Base-by-base conservation (phyloP, 2,329 filamentous ascomycete genomes). In the Ophiostoma ulmi region DNA sequence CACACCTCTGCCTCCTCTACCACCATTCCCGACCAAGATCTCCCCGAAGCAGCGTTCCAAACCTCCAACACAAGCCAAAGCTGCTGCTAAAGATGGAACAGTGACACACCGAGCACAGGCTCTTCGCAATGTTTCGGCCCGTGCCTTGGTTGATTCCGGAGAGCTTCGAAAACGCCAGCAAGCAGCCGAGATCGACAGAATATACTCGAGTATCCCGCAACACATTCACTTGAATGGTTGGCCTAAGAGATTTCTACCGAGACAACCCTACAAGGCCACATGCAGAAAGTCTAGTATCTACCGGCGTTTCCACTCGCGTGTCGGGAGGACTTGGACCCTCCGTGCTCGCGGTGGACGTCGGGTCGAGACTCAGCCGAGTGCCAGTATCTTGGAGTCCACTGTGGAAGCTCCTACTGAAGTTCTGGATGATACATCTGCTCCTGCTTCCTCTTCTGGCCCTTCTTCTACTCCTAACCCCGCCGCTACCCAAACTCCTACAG, bases 311-410 rank as follows among this genome's bases (percentile, higher is more conserved):
- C 63, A 22, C 10, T 39, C 17, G 20, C 35, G 36, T 6, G 36
- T 65, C 11, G 35, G 26, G 10, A 65, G 36, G 63, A 39, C 63
- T 7, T 39, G 35, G 36, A 65, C 55, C 5, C 26, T 20, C 17
- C 63, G 63, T n/a, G 36, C n/a, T 20, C 63, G 35, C 6, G 63
- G 63, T 39, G 63, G 63, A 5, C 36, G 63, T 22, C 63, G 63
- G 8, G 36, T 65, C 8, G 35, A 65, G 63, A 65, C 35, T 17
- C 17, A 38, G 17, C 3, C 63, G 36, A 58, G 7, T 58, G 52
- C 52, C 7, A 26, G 10, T 58, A n/a, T 20, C 35, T 20, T 38
- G 4, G 14, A 39, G 4, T 17, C 35, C 35, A 38, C 22, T 7
- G 35, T n/a, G 35, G 58, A 35, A 36, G 13, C 26, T 17, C 58